These are phyloP conservation scores for Lactarius psammicola DNA, from an alignment of 768 basidiomycete genomes.

Conservation along the genomic window DNA sequence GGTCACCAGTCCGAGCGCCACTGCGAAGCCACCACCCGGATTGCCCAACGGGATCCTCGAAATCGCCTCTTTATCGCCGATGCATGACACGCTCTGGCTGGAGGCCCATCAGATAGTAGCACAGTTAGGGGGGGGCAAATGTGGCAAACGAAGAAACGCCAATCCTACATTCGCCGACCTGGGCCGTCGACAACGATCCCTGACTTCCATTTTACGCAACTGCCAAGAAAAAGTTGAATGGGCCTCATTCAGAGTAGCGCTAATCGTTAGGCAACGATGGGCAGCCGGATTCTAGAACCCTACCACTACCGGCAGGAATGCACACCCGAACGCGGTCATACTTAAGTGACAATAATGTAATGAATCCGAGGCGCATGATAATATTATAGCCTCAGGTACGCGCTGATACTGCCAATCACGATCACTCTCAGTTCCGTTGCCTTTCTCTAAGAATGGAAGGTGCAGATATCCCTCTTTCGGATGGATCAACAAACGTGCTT, in stretches of 20 bases:
- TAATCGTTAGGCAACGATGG: background rate
- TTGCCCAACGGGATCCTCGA: slow-evolving; percentile 12
- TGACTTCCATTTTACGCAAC: slow-evolving; percentile 50
- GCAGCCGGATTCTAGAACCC: slow-evolving; percentile 10
- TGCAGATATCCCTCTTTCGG: slow-evolving; percentile 42
- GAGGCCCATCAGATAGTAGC: slow-evolving; percentile 5
- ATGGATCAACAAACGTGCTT: background rate
- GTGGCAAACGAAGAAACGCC: background rate
- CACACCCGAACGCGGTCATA: background rate
- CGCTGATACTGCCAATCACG: slow-evolving; percentile 36
- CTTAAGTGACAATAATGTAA: background rate
- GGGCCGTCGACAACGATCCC: slow-evolving; percentile 36
- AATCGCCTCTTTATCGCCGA: slow-evolving; percentile 16
- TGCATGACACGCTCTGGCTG: background rate
- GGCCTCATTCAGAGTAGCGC: slow-evolving; percentile 39
- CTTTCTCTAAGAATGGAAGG: slow-evolving; percentile 50
- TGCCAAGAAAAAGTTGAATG: slow-evolving; percentile 47
- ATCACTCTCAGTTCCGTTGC: slow-evolving; percentile 42
- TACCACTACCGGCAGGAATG: background rate
- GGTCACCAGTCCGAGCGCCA: slow-evolving; percentile 13
- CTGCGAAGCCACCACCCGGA: slow-evolving; percentile 1
- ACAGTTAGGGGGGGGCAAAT: background rate
- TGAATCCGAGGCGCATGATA: slow-evolving; percentile 6
- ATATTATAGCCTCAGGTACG: slow-evolving; percentile 3
- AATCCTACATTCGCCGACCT: slow-evolving; percentile 1